Percentiles rank a stretch among this genome's conserved stretches.
Evolutionary conservation across 1,284 basidiomycete species (phyloP).

Genomic region (Pseudozyma hubeiensis): DNA sequence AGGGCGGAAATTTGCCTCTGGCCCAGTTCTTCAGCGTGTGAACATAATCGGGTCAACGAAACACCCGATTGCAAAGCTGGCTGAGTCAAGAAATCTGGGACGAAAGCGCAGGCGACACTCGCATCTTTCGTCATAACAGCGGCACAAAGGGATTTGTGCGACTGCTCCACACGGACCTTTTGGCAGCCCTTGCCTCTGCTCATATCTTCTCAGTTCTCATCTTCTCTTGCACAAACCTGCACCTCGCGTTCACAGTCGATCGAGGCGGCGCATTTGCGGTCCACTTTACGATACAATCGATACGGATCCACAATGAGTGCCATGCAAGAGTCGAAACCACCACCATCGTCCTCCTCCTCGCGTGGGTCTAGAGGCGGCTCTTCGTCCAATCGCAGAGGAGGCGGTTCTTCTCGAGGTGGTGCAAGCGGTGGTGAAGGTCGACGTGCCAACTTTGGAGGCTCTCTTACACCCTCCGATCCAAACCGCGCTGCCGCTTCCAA

Average conservation of each 20-base stretch:
- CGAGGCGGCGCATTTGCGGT: too few relatives aligned
- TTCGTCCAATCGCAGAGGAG: slow-evolving; percentile 17
- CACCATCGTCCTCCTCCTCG: slow-evolving; percentile 1
- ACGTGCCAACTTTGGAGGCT: slow-evolving; percentile 54
- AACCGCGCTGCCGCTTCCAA: slow-evolving; percentile 1
- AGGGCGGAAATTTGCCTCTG: not conserved
- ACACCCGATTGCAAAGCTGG: not conserved
- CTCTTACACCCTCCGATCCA: slow-evolving; percentile 22
- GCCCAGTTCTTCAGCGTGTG: too few relatives aligned
- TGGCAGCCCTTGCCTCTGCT: too few relatives aligned
- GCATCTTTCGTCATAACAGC: too few relatives aligned
- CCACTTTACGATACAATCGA: too few relatives aligned
- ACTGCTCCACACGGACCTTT: too few relatives aligned
- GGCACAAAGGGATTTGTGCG: too few relatives aligned
- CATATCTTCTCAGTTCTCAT: too few relatives aligned
- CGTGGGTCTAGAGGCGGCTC: slow-evolving; percentile 12
- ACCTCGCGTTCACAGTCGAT: too few relatives aligned
- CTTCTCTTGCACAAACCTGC: too few relatives aligned
- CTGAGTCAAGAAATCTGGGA: not conserved
- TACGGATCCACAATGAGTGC: slow-evolving; percentile 12
- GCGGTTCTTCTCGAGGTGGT: slow-evolving; percentile 15
- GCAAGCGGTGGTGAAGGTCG: slow-evolving; percentile 26
- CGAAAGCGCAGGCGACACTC: too few relatives aligned
- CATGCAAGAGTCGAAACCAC: slow-evolving; percentile 18
- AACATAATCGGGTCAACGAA: too few relatives aligned